Conservation (phyloP, 2,329 filamentous ascomycete genomes). For the Botrytis sinoallii region DNA sequence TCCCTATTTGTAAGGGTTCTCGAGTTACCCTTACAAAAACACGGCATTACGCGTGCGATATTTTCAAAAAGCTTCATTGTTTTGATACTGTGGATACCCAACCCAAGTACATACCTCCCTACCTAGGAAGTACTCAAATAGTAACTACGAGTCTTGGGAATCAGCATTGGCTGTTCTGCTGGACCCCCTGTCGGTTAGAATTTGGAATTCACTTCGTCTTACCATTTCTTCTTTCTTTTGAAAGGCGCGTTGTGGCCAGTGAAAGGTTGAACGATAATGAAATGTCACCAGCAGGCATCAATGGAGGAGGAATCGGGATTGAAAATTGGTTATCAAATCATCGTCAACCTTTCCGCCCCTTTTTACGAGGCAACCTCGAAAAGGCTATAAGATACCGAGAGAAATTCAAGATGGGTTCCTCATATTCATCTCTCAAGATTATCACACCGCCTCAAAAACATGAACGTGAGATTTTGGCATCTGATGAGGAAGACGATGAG, state of each 20-base stretch:
- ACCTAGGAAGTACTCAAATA: background rate
- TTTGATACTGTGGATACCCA: background rate
- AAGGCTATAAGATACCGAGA: conserved; percentile 19
- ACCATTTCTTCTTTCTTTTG: background rate
- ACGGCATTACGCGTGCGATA: background rate
- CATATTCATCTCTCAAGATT: conserved; percentile 23
- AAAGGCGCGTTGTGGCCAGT: background rate
- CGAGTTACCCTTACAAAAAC: background rate
- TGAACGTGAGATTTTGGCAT: conserved; percentile 14
- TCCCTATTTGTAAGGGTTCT: background rate
- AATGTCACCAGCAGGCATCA: conserved; percentile 27
- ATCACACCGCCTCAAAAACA: conserved; percentile 12
- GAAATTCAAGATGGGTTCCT: conserved; percentile 27
- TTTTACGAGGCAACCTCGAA: conserved; percentile 31
- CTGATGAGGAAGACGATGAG: conserved; percentile 31
- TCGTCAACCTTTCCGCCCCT: conserved; percentile 21
- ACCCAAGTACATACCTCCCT: background rate
- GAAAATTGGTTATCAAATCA: conserved; percentile 16
- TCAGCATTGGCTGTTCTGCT: background rate
- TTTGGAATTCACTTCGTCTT: background rate
- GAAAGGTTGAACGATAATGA: conserved; percentile 10
- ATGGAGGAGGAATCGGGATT: conserved; percentile 25
- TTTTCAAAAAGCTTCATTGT: background rate
- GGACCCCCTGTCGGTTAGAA: background rate
- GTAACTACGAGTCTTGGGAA: background rate